These are phyloP conservation scores for Hyphodiscus hymeniophilus DNA, from an alignment of 495 filamentous ascomycete species.

Conservation along the genomic window DNA sequence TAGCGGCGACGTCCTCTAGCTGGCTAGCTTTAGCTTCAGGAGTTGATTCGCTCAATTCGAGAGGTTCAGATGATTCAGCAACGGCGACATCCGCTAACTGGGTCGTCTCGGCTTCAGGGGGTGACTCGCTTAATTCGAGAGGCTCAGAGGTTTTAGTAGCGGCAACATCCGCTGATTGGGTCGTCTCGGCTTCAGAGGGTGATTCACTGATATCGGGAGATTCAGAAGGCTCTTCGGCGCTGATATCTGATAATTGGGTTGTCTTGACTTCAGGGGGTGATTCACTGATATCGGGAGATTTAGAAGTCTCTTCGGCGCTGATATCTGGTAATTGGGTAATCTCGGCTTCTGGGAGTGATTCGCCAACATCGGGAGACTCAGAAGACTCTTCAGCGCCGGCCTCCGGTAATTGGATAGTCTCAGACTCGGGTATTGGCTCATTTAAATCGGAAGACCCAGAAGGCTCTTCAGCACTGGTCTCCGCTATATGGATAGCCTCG, in stretches of 20 bases:
- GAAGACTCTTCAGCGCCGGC: neutral
- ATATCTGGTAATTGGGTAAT: too few relatives aligned
- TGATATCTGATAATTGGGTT: too few relatives aligned
- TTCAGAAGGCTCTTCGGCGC: neutral
- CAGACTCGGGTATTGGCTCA: constrained; percentile 2
- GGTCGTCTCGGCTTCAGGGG: constrained; percentile 3
- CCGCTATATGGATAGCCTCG: too few relatives aligned
- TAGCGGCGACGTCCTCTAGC: neutral
- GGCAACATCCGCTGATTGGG: too few relatives aligned
- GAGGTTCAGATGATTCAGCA: neutral
- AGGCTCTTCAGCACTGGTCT: too few relatives aligned
- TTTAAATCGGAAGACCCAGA: neutral
- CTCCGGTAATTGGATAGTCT: too few relatives aligned
- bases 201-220: neutral
- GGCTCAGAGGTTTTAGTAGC: neutral
- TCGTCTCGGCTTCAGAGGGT: neutral
- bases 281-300: neutral
- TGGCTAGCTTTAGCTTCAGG: neutral
- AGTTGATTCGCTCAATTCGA: neutral
- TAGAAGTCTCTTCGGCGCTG: neutral
- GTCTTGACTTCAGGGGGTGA: constrained; percentile 1
- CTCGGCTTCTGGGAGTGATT: constrained; percentile 1
- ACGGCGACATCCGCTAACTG: neutral
- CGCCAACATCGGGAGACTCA: neutral
- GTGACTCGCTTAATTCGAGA: neutral